Base-by-base conservation (phyloP, 2,329 filamentous ascomycete genomes). In the Epicoccum sorghinum region DNA sequence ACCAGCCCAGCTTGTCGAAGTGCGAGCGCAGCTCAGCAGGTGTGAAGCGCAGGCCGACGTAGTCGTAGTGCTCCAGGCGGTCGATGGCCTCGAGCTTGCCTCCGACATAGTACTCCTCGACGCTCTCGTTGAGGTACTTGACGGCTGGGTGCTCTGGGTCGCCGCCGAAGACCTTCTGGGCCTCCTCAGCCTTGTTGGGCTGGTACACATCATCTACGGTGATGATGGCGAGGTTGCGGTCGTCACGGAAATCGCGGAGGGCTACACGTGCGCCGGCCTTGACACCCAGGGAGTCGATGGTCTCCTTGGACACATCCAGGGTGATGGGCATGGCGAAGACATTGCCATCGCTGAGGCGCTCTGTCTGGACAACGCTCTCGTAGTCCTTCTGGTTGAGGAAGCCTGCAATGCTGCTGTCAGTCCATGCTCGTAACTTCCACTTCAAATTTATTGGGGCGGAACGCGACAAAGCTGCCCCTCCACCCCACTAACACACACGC, bases 1-100 rank as follows among this genome's bases (percentile, higher is more conserved):
- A 88, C 95, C 95, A 99, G 80, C 95, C 95, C 69, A 99, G 91
- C 86, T 99, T 99, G 84, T 98, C 95, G 75, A 99, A 99, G 83
- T 98, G 93, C 62, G 91, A 83, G 70, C 95, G 91, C 70, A 99
- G 85, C 81, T 99, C 95, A 43, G 95, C 89, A 61, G 95, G 95
- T 9, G 95, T 83, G 91, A 90, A 98, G 82, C 95, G 88, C 55
- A 98, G 86, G 71, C 90, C 95, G 66, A 98, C 91, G 81, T 98
- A 98, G 82, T 99, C 95, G 82, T 99, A 99, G 84, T 99, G 95
- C 81, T 96, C 92, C 58, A 96, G 85, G 67, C 91, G 89, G 84
- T 93, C 93, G 75, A 99, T 88, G 59, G 95, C 95, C 75, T 98
- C 91, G 62, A 99, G 81, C 86, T 96, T 97, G 75, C 95, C 95